These are phyloP conservation scores for Neoboletus brunneissimus DNA, from an alignment of 768 basidiomycete genomes.

Conservation along the genomic window DNA sequence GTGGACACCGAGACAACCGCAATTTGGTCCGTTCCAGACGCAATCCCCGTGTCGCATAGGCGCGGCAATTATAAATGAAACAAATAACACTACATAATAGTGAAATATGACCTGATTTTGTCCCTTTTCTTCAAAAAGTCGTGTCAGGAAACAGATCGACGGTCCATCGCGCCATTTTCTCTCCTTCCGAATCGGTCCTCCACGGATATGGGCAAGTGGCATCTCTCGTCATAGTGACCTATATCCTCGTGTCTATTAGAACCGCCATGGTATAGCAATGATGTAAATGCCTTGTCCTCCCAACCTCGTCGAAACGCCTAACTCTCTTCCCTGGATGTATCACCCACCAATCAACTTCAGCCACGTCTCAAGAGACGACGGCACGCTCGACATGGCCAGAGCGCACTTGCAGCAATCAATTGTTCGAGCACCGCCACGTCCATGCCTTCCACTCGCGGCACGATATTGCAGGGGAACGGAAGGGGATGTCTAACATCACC, in stretches of 20 bases:
- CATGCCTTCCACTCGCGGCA: constrained; percentile 8
- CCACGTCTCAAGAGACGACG: background rate
- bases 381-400: background rate
- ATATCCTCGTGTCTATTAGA: no score
- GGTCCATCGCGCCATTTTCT: background rate
- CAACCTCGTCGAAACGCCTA: no score
- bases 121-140: background rate
- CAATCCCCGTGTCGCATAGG: no score
- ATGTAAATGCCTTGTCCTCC: background rate
- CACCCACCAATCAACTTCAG: no score
- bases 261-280: background rate
- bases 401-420: background rate
- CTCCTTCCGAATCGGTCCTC: background rate
- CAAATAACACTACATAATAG: background rate
- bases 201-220: no score
- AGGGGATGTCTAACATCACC: constrained; percentile 1
- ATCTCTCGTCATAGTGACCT: no score
- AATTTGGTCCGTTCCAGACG: no score
- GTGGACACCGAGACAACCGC: no score
- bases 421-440: constrained; percentile 1
- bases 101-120: background rate
- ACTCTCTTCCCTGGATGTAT: background rate
- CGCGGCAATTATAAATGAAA: no score
- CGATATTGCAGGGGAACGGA: constrained; percentile 10
- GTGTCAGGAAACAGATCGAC: background rate